Conservation (phyloP, 106 monocot species). For the Dioscorea alata region DNA sequence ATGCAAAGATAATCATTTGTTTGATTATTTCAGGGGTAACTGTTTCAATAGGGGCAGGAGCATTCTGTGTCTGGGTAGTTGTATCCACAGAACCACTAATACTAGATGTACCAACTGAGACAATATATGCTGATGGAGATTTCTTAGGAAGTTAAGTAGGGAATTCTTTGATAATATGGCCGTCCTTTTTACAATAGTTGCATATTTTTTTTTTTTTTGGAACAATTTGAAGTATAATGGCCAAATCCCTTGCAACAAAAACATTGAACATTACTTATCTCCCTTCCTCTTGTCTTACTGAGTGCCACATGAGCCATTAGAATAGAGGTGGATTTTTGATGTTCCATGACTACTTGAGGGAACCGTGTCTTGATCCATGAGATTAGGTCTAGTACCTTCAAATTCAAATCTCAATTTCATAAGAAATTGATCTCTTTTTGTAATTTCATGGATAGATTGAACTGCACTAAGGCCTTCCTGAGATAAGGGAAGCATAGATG, state of each 20-base stretch:
- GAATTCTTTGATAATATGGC: slow-evolving; percentile 12
- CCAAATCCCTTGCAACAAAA: slow-evolving; percentile 14
- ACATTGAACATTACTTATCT: slow-evolving; percentile 7
- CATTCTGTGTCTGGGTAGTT: neutral
- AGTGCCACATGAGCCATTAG: slow-evolving; percentile 3
- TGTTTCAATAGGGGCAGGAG: neutral
- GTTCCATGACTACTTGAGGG: slow-evolving; percentile 8
- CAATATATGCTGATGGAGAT: neutral
- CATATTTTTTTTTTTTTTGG: slow-evolving; percentile 7
- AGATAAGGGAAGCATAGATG: neutral
- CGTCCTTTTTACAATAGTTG: slow-evolving; percentile 13
- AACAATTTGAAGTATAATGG: slow-evolving; percentile 1
- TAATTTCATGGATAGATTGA: slow-evolving; percentile 1
- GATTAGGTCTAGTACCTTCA: neutral
- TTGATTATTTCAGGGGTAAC: slow-evolving; percentile 8
- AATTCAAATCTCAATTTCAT: slow-evolving; percentile 14
- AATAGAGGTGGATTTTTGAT: neutral
- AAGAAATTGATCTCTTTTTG: slow-evolving; percentile 6
- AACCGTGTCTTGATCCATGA: too few species aligned
- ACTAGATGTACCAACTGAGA: neutral
- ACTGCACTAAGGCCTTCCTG: neutral
- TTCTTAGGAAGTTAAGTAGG: slow-evolving; percentile 1
- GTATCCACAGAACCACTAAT: neutral
- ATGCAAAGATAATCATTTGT: slow-evolving; percentile 10
- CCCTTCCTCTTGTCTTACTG: neutral